phyloP scores from a whole-genome alignment of 345 rosid genomes.

The Lagerstroemia speciosa region DNA sequence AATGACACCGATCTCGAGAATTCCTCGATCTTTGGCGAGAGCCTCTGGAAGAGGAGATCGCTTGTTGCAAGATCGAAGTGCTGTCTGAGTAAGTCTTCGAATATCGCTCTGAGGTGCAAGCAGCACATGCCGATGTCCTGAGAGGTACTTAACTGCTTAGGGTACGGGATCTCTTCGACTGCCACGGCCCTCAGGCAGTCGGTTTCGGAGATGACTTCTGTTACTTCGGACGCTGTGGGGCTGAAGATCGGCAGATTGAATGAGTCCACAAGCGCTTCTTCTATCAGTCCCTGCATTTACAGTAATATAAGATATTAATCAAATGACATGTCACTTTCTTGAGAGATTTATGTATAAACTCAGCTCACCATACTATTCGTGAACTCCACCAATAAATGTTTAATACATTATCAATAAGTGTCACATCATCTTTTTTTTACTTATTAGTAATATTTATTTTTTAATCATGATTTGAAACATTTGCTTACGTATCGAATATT shows the following conservation, averaged over 20 bases:
- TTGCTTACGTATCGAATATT: too few relatives aligned
- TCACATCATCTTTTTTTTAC: too few relatives aligned
- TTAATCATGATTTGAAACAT: too few relatives aligned
- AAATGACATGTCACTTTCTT: too few relatives aligned
- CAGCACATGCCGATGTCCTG: not conserved
- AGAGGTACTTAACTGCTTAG: not conserved
- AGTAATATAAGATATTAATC: not conserved
- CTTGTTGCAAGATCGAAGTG: slow-evolving; percentile 24
- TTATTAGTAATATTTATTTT: too few relatives aligned
- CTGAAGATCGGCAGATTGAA: slow-evolving; percentile 7
- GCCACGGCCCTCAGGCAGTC: not conserved
- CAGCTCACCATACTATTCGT: too few relatives aligned
- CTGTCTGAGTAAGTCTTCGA: not conserved
- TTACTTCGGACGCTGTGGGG: slow-evolving; percentile 4
- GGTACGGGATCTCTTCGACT: not conserved
- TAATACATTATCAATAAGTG: too few relatives aligned
- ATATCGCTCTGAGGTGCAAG: slow-evolving; percentile 10
- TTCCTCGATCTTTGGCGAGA: slow-evolving; percentile 11
- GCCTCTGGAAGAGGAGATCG: slow-evolving; percentile 19
- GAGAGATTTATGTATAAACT: too few relatives aligned
- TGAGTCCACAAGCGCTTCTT: slow-evolving; percentile 6
- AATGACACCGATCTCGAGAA: not conserved
- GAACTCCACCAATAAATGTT: too few relatives aligned
- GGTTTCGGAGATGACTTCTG: not conserved
- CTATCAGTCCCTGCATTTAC: slow-evolving; percentile 5